Evolutionary conservation across 73 alveolate species (phyloP).

Genomic region (Paramecium caudatum): DNA sequence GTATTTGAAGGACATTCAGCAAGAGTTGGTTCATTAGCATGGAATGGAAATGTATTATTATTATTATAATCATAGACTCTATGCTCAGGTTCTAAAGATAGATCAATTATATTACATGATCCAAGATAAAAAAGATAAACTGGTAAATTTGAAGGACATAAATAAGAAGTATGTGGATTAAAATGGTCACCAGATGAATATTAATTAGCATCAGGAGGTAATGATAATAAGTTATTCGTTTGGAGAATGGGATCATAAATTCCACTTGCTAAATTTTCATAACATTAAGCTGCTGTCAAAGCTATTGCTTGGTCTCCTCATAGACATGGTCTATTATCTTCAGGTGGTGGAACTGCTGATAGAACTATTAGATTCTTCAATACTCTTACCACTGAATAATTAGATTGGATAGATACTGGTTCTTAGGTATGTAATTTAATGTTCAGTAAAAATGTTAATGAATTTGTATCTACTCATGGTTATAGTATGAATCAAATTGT

Average conservation of each 20-base stretch:
- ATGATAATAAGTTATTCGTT: slow-evolving; percentile 97
- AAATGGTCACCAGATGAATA: slow-evolving; percentile 93
- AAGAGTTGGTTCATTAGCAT: slow-evolving; percentile 98
- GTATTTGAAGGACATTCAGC: slow-evolving; percentile 93
- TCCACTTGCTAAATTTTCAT: slow-evolving; percentile 79
- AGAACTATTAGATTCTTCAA: slow-evolving; percentile 97
- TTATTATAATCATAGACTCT: not conserved
- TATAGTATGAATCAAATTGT: slow-evolving; percentile 91
- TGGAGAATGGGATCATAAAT: slow-evolving; percentile 91
- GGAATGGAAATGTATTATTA: slow-evolving; percentile 77
- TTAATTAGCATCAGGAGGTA: slow-evolving; percentile 98
- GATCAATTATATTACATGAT: slow-evolving; percentile 64
- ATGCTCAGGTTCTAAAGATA: slow-evolving; percentile 73
- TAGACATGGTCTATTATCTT: slow-evolving; percentile 89
- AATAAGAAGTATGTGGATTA: slow-evolving; percentile 96
- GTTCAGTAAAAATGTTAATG: slow-evolving; percentile 93
- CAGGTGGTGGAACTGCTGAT: slow-evolving; percentile 99
- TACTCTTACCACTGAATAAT: slow-evolving; percentile 86
- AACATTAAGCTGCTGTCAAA: slow-evolving; percentile 97
- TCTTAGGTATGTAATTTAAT: slow-evolving; percentile 95
- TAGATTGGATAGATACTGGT: slow-evolving; percentile 91
- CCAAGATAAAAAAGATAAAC: slow-evolving; percentile 56
- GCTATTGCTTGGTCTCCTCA: slow-evolving; percentile 99
- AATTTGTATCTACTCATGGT: slow-evolving; percentile 97
- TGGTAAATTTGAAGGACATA: slow-evolving; percentile 82